Evolutionary conservation across 139 green algal species (phyloP).

Genomic region (Nannochloris sp.): DNA sequence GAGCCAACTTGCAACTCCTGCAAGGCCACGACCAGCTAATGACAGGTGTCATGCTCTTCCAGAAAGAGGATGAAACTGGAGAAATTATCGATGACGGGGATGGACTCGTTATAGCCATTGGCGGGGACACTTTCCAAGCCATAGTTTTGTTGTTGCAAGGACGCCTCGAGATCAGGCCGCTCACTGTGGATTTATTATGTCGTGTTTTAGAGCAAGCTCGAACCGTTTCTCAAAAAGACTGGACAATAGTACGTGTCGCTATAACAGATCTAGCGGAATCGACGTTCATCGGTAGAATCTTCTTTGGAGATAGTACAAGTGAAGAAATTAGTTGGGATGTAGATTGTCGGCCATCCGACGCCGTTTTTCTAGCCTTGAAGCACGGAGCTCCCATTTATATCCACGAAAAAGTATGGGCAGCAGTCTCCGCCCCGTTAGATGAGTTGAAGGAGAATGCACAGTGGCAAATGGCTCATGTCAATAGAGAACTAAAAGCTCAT

Average conservation of each 20-base stretch:
- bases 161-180: not conserved
- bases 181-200: not conserved
- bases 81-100: not conserved
- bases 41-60: not conserved
- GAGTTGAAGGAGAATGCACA: no score
- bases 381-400: not conserved
- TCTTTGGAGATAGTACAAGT: slow-evolving; percentile 14
- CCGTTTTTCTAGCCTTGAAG: slow-evolving; percentile 16
- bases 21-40: no score
- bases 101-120: no score
- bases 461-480: not conserved
- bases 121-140: not conserved
- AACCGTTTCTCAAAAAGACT: not conserved
- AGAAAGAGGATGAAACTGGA: not conserved
- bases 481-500: not conserved
- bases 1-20: no score
- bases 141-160: not conserved
- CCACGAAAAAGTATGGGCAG: no score
- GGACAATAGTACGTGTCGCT: slow-evolving; percentile 12
- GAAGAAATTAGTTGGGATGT: slow-evolving; percentile 21
- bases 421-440: not conserved
- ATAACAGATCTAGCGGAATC: slow-evolving; percentile 14
- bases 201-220: not conserved
- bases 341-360: slow-evolving; percentile 25
- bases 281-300: slow-evolving; percentile 19